phyloP scores from a whole-genome alignment of 2,329 filamentous ascomycete genomes.

The Metarhizium rileyi region DNA sequence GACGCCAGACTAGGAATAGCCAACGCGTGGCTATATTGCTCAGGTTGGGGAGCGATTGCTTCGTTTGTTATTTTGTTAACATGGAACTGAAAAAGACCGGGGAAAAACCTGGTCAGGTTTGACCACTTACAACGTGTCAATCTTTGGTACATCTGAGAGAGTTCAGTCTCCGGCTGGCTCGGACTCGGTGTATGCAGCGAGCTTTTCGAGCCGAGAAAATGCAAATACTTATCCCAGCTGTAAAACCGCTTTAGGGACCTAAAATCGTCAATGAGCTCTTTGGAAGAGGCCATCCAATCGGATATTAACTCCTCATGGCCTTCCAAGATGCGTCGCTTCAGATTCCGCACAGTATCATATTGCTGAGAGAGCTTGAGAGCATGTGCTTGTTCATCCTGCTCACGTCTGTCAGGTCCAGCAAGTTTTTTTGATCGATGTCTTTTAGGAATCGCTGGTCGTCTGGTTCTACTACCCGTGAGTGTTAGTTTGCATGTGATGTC shows the following conservation, averaged over 20 bases:
- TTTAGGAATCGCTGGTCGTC: conserved; percentile 18
- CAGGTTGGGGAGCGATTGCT: conserved; percentile 10
- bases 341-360: conserved; percentile 33
- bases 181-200: conserved; percentile 12
- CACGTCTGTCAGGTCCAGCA: conserved; percentile 33
- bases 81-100: not conserved
- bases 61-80: not conserved
- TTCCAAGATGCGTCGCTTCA: conserved; percentile 31
- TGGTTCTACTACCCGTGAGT: not conserved
- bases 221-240: conserved; percentile 55
- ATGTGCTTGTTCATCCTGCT: conserved; percentile 33
- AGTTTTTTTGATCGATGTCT: conserved; percentile 37
- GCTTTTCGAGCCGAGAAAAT: conserved; percentile 37
- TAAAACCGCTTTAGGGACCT: conserved; percentile 54
- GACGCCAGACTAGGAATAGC: conserved; percentile 7
- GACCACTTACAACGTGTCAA: conserved; percentile 41
- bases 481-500: not conserved
- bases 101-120: conserved; percentile 4
- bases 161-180: conserved; percentile 28
- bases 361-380: conserved; percentile 29
- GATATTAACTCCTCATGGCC: conserved; percentile 34
- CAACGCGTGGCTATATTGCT: conserved; percentile 4
- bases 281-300: conserved; percentile 49
- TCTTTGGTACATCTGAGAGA: conserved; percentile 46
- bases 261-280: conserved; percentile 53